These are phyloP conservation scores for Lodderomyces oxycetoniae DNA, from an alignment of 1,139 yeast species.

Conservation along the genomic window DNA sequence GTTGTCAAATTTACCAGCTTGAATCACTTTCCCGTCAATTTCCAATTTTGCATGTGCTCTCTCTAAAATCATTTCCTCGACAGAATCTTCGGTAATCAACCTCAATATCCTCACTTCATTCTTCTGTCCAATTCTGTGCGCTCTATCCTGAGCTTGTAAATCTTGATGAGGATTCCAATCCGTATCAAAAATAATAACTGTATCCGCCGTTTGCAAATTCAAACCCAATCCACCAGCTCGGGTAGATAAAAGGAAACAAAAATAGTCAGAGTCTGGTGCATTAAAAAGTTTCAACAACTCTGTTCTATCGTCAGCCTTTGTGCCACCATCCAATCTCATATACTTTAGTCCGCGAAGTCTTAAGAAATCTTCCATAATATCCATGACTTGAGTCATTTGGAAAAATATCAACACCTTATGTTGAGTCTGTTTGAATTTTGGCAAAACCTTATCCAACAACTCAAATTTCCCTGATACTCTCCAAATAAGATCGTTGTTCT, in stretches of 20 bases:
- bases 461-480: constrained; percentile 77
- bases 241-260: constrained; percentile 74
- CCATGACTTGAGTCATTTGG: constrained; percentile 89
- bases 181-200: constrained; percentile 81
- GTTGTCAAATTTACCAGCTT: constrained; percentile 82
- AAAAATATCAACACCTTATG: constrained; percentile 78
- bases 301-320: constrained; percentile 81
- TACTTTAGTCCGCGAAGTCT: constrained; percentile 61
- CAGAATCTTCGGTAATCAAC: constrained; percentile 75
- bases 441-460: constrained; percentile 65
- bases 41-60: constrained; percentile 80
- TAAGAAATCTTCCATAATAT: constrained; percentile 81
- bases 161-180: constrained; percentile 95
- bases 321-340: constrained; percentile 75
- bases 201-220: constrained; percentile 82
- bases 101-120: constrained; percentile 79
- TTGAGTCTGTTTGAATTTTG: constrained; percentile 69
- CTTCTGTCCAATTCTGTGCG: constrained; percentile 87
- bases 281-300: constrained; percentile 63
- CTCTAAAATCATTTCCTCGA: constrained; percentile 77
- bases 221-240: constrained; percentile 90
- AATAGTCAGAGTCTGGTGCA: constrained; percentile 67
- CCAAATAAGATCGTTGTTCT: constrained; percentile 71
- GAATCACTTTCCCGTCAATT: constrained; percentile 84
- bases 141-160: constrained; percentile 87